Percentiles rank a stretch among this genome's conserved stretches.
These are phyloP conservation scores for Emydomyces testavorans DNA, from an alignment of 2,329 filamentous ascomycete species.

Conservation along the genomic window DNA sequence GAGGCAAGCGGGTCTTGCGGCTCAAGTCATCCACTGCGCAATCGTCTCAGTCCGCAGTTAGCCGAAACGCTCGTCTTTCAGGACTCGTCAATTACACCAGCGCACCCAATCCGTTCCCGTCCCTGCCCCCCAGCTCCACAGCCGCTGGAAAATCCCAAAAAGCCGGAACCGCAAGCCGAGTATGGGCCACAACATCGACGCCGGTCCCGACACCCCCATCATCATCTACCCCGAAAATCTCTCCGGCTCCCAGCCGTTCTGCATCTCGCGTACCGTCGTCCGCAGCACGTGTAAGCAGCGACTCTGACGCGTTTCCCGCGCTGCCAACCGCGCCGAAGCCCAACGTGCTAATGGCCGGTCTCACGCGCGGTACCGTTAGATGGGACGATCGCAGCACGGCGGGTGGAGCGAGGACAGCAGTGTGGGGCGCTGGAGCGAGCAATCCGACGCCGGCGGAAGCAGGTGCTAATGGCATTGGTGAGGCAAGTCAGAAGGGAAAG, in stretches of 20 bases:
- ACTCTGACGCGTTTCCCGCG: slow-evolving; percentile 62
- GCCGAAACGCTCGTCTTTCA: slow-evolving; percentile 45
- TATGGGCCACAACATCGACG: slow-evolving; percentile 20
- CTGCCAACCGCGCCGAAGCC: slow-evolving; percentile 67
- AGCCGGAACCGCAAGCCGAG: slow-evolving; percentile 12
- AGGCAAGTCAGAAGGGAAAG: slow-evolving; percentile 24
- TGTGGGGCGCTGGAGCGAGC: slow-evolving; percentile 26
- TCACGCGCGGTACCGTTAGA: slow-evolving; percentile 38
- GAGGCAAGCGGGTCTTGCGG: slow-evolving; percentile 50
- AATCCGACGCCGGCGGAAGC: slow-evolving; percentile 18
- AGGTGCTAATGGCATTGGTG: slow-evolving; percentile 15
- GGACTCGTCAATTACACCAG: slow-evolving; percentile 23
- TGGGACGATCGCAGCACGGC: slow-evolving; percentile 32
- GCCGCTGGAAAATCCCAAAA: slow-evolving; percentile 18
- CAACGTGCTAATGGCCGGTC: slow-evolving; percentile 42
- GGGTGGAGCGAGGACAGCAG: slow-evolving; percentile 23
- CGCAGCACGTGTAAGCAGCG: slow-evolving; percentile 22
- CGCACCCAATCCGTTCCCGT: slow-evolving; percentile 36
- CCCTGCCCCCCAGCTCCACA: slow-evolving; percentile 27
- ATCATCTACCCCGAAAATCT: slow-evolving; percentile 19
- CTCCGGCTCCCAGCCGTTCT: slow-evolving; percentile 19
- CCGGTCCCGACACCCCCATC: slow-evolving; percentile 18
- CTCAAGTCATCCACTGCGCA: slow-evolving; percentile 59
- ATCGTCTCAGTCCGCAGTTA: slow-evolving; percentile 51
- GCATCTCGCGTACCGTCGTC: slow-evolving; percentile 22